Evolutionary conservation across 176 grass and related monocot species (phyloP), one percentile per base, ranked within the genome.

Genomic region (Alopecurus myosuroides): DNA sequence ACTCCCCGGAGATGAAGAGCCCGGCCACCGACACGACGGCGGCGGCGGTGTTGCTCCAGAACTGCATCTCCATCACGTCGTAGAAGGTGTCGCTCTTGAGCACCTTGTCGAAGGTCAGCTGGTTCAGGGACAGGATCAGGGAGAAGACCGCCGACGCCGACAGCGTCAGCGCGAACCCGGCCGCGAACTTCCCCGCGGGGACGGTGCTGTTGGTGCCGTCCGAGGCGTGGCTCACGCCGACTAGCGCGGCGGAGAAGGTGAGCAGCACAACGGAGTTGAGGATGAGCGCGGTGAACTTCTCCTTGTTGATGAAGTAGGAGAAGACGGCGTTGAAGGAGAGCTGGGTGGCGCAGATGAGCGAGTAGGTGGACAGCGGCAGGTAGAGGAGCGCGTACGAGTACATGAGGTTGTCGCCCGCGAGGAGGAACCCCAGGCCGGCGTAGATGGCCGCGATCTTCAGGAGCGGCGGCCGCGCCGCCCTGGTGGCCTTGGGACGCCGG

Each of bases 241-340:
- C 44, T 75, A 92, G 82, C 52, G 87, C 90, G 1, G 88, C 88
- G 12, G 93, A 90, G 82, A 92, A 92, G 76, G 93, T 95, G 50
- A 95, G 78, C 34, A 90, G 79, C 74, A 92, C 76, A 80, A 90
- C 82, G 88, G 93, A 92, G 85, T 95, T 95, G 79, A 95, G 40
- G 17, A 87, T 76, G 49, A 92, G 85, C n/a, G 61, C 79, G 9
- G 82, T 85, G 76, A 95, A 82, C 76, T 76, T 95, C 45, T 95
- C 70, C 31, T 72, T 79, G 79, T 95, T 95, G 6, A 95, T 48
- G 88, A 95, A 92, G 85, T 88, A 90, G 70, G 93, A 80, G 76
- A 95, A 95, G 88, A 95, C 57, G 74, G 85, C 93, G 70, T 84
- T 92, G 90, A 95, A 95, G 28, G 72, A 84, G 31, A 95, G 79